Conservation (phyloP, 2,329 filamentous ascomycete genomes). For the Lachnellula cervina region DNA sequence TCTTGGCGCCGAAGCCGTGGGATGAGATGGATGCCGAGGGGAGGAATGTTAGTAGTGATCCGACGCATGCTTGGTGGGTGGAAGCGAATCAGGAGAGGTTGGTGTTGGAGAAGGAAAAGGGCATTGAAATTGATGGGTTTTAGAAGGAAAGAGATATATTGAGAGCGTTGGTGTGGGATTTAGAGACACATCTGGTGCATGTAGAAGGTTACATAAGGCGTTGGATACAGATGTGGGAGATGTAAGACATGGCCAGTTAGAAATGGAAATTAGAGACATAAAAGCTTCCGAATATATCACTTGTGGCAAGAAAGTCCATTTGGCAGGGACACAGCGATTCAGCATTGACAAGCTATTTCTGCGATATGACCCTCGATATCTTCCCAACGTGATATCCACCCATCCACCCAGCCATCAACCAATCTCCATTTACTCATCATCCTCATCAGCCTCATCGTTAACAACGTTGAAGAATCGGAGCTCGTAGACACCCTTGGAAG, state of each 20-base stretch:
- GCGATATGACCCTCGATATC: constrained; percentile 9
- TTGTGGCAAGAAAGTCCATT: not conserved
- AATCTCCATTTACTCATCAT: constrained; percentile 77
- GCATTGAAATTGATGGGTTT: constrained; percentile 24
- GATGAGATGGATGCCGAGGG: constrained; percentile 44
- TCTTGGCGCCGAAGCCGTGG: constrained; percentile 59
- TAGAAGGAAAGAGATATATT: constrained; percentile 4
- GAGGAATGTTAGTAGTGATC: constrained; percentile 36
- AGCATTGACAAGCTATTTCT: constrained; percentile 14
- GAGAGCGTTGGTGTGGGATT: not conserved
- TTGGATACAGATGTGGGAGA: not conserved
- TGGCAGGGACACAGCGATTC: constrained; percentile 6
- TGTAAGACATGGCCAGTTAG: not conserved
- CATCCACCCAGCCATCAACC: not conserved
- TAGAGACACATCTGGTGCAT: no score
- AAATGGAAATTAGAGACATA: not conserved
- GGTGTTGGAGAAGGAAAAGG: constrained; percentile 31
- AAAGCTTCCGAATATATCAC: not conserved
- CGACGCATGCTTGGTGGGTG: constrained; percentile 54
- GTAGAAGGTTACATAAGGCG: not conserved
- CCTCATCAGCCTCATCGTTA: constrained; percentile 95
- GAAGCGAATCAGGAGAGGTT: constrained; percentile 41
- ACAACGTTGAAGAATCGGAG: constrained; percentile 99
- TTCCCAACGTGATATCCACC: constrained; percentile 11
- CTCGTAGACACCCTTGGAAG: constrained; percentile 97